Base-by-base conservation (phyloP, 352 stramenopile genomes). In the Globisporangium sylvaticum region DNA sequence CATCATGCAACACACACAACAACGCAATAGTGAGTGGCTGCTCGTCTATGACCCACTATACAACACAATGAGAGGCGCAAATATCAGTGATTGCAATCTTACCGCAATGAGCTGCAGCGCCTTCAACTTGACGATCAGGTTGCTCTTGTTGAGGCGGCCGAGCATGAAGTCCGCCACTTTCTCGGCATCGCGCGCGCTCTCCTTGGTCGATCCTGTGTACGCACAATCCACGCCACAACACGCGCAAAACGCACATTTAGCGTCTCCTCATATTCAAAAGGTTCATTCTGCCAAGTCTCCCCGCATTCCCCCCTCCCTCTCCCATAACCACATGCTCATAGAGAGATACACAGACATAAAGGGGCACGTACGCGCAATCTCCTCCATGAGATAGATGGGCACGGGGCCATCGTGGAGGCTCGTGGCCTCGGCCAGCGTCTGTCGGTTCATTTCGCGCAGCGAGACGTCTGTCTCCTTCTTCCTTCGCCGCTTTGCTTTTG, bases 101-200 rank as follows among this genome's bases (percentile, higher is more conserved):
- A 95, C 87, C 74, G 81, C 79, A 58, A 95, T 92, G 68, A 95
- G 83, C 75, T 95, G 87, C 59, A 95, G 65, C 59, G 84, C 85
- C 77, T 95, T 95, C 50, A 94, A 75, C 66, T 93, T 93, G 50
- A 95, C 87, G 50, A 85, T 92, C 62, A 93, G 66, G 67, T 95
- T 95, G 72, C 75, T 90, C 71, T 94, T 95, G 65, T 80, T 79
- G 9, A 93, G 74, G 31, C 87, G 75, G 8, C 78, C 77, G 18
- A 95, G 66, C 76, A 95, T 72, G 34, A 86, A 95, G 69, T 95
- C 87, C 15, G 77, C 87, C 25, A 83, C 81, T 67, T 95, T 95
- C 70, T 94, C 85, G 7, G 81, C 83, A 50, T 92, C 81, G 14
- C 85, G 81, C 22, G 75, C 68, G 58, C 78, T 91, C 29, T 76